Percentiles rank a stretch among this genome's conserved stretches.
Evolutionary conservation across 225 moss, liverwort and hornwort genomes (phyloP).

Genomic region (Straminergon stramineum): DNA sequence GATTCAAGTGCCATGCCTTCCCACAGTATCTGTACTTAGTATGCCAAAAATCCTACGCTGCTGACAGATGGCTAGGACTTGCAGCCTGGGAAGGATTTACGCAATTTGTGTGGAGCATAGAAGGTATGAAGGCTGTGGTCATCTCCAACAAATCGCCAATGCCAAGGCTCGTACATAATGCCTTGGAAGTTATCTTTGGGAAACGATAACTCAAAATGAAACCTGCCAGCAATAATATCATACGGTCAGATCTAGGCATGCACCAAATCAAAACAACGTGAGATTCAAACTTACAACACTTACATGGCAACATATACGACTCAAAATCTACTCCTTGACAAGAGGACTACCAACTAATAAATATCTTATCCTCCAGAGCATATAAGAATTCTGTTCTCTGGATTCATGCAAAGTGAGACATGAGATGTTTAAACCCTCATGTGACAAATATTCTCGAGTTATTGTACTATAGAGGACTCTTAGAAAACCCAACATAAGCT

Average conservation of each 20-base stretch:
- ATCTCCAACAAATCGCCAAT: conserved; percentile 61
- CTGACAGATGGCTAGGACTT: neutral
- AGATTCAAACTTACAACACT: neutral
- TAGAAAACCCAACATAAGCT: neutral
- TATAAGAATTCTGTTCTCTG: neutral
- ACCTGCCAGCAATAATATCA: conserved; percentile 19
- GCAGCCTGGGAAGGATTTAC: neutral
- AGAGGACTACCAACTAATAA: neutral
- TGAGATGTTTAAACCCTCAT: neutral
- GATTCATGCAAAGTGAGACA: neutral
- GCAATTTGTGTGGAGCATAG: conserved; percentile 17
- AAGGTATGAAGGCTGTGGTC: conserved; percentile 46
- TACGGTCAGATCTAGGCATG: neutral
- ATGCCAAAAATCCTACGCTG: neutral
- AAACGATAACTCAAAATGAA: conserved; percentile 57
- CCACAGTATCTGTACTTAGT: neutral
- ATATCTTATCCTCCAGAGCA: neutral
- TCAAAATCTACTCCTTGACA: neutral
- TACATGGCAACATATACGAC: neutral
- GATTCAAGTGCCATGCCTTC: neutral
- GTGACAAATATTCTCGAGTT: neutral
- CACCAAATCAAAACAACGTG: neutral
- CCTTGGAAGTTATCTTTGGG: conserved; percentile 30
- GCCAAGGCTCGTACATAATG: conserved; percentile 42
- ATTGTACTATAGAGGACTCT: neutral